These are phyloP conservation scores for Monosporozyma unispora DNA, from an alignment of 805 yeast species.

Conservation along the genomic window DNA sequence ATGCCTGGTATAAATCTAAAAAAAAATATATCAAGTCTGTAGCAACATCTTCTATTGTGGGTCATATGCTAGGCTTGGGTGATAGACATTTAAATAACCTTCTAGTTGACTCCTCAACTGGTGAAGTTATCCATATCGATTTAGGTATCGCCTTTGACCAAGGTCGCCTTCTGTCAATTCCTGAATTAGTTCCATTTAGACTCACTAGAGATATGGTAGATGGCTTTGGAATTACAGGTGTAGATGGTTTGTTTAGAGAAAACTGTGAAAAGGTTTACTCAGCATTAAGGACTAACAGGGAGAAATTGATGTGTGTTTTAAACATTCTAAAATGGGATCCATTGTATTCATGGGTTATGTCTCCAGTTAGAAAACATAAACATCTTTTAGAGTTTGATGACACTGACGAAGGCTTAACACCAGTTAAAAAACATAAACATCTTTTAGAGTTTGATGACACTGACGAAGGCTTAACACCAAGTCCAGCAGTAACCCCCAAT, in stretches of 20 bases:
- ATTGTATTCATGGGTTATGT: conserved; percentile 79
- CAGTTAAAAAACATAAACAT: conserved; percentile 46
- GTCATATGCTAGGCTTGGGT: conserved; percentile 83
- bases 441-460: conserved; percentile 18
- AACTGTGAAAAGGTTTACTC: conserved; percentile 66
- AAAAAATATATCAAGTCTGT: conserved; percentile 63
- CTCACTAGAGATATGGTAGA: conserved; percentile 84
- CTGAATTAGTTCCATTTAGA: conserved; percentile 91
- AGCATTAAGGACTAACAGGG: conserved; percentile 55
- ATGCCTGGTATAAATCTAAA: conserved; percentile 64
- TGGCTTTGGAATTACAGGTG: conserved; percentile 86
- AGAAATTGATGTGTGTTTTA: conserved; percentile 67
- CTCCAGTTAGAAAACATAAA: conserved; percentile 56
- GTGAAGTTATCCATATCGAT: conserved; percentile 94
- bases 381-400: conserved; percentile 20
- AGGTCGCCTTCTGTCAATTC: conserved; percentile 73
- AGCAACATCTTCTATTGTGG: conserved; percentile 80
- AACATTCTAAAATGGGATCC: conserved; percentile 91
- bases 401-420: conserved; percentile 23
- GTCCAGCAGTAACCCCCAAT: no score
- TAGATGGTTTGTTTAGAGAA: conserved; percentile 63
- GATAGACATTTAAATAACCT: conserved; percentile 93
- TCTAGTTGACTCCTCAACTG: conserved; percentile 66
- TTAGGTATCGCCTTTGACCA: conserved; percentile 95
- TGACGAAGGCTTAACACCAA: conserved; percentile 32